These are phyloP conservation scores for Tulasnella sp. DNA, from an alignment of 768 basidiomycete genomes.

Conservation along the genomic window DNA sequence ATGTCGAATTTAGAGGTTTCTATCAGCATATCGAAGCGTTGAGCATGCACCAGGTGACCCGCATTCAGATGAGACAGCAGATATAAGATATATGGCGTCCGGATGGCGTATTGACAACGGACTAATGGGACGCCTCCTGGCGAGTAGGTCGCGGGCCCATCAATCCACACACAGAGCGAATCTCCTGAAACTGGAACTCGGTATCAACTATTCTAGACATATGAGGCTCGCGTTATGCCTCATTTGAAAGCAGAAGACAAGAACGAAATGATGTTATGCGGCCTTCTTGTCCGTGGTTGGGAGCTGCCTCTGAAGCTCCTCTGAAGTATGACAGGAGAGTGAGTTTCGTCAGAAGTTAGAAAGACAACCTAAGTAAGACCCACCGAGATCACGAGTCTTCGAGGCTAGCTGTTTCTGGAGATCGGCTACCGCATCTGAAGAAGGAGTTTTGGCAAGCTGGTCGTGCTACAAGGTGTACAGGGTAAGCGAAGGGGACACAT, in stretches of 20 bases:
- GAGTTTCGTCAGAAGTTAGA: background rate
- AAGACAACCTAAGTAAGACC: background rate
- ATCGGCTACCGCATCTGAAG: background rate
- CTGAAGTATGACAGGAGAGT: background rate
- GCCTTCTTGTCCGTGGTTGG: constrained; percentile 4
- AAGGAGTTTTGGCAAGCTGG: background rate
- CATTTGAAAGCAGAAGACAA: background rate
- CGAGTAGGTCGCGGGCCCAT: no score
- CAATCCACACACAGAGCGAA: no score
- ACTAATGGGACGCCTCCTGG: no score
- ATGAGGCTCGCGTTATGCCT: background rate
- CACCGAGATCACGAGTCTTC: background rate
- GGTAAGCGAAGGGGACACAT: background rate
- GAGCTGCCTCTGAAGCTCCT: constrained; percentile 3
- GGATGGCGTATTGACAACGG: no score
- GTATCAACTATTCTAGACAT: no score
- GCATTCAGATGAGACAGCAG: no score
- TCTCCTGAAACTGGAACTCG: no score
- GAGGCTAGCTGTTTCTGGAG: constrained; percentile 12
- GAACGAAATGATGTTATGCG: background rate
- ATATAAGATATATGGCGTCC: no score
- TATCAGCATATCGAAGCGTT: no score
- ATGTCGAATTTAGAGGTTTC: no score
- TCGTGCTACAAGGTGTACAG: background rate
- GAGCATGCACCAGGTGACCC: no score